These are phyloP conservation scores for Lentinula novae-zelandiae DNA, from an alignment of 1,284 basidiomycete genomes.

Conservation along the genomic window DNA sequence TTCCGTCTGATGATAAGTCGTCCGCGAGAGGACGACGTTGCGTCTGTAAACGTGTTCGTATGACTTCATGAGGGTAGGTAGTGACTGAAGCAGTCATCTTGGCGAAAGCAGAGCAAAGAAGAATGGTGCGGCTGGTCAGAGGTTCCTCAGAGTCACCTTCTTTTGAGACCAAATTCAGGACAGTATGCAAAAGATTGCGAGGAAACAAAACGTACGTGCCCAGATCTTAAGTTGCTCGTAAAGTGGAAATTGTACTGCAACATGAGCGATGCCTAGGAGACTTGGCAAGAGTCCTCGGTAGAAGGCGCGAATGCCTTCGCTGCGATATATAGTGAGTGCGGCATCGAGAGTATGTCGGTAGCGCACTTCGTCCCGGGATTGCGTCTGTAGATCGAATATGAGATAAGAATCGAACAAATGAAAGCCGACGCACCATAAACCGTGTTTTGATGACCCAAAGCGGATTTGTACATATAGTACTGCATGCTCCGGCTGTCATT, in stretches of 20 bases:
- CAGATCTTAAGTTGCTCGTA: slow-evolving; percentile 87
- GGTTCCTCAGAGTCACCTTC: slow-evolving; percentile 54
- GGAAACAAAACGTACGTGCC: slow-evolving; percentile 60
- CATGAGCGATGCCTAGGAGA: slow-evolving; percentile 86
- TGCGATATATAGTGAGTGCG: slow-evolving; percentile 79
- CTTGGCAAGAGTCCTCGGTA: slow-evolving; percentile 90
- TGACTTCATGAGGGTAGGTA: slow-evolving; percentile 95
- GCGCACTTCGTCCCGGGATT: slow-evolving; percentile 65
- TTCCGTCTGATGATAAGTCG: slow-evolving; percentile 53
- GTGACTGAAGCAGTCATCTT: slow-evolving; percentile 94
- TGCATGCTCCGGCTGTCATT: slow-evolving; percentile 88
- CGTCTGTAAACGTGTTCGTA: slow-evolving; percentile 89
- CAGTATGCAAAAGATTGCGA: slow-evolving; percentile 1
- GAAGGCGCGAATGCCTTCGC: slow-evolving; percentile 82
- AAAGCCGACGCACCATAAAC: slow-evolving; percentile 76
- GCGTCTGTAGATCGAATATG: slow-evolving; percentile 49
- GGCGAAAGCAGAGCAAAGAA: slow-evolving; percentile 82
- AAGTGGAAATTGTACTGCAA: slow-evolving; percentile 94
- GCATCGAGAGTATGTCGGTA: slow-evolving; percentile 90
- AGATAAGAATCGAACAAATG: neutral
- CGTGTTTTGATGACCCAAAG: slow-evolving; percentile 97
- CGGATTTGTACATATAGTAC: slow-evolving; percentile 90
- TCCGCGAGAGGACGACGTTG: slow-evolving; percentile 61
- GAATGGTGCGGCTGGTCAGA: slow-evolving; percentile 67
- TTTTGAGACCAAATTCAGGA: slow-evolving; percentile 22